A percentile compares a stretch with the other conserved stretches of the same genome.
These are phyloP conservation scores for Saccharomycopsis olivae DNA, from an alignment of 805 yeast genomes.

Conservation along the genomic window DNA sequence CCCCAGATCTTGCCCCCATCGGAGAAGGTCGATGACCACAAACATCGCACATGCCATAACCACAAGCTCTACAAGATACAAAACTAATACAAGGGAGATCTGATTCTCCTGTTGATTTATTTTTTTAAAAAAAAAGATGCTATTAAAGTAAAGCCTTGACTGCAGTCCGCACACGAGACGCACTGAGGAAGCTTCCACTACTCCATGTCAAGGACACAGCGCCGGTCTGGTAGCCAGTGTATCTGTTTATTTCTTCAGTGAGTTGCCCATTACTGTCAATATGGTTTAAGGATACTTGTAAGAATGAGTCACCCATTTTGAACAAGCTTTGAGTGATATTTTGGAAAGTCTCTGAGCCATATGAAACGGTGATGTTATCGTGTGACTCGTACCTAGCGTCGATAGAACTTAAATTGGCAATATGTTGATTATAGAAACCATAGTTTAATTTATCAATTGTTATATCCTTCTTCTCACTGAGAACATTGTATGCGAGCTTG, in stretches of 20 bases:
- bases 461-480: conserved; percentile 32
- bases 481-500: conserved; percentile 39
- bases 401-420: conserved; percentile 19
- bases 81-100: too few relatives aligned
- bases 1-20: too few relatives aligned
- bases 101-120: too few relatives aligned
- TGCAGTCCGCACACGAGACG: too few relatives aligned
- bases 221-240: conserved; percentile 79
- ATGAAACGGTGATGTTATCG: conserved; percentile 4
- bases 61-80: too few relatives aligned
- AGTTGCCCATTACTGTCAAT: conserved; percentile 57
- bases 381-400: conserved; percentile 1
- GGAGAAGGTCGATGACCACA: too few relatives aligned
- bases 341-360: conserved; percentile 25
- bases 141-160: too few relatives aligned
- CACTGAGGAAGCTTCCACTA: conserved; percentile 65
- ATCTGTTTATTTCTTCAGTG: conserved; percentile 81
- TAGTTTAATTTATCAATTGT: conserved; percentile 26
- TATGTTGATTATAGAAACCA: conserved; percentile 25
- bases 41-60: too few relatives aligned
- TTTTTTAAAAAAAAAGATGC: too few relatives aligned
- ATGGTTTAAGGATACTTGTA: conserved; percentile 48
- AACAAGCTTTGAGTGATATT: conserved; percentile 34
- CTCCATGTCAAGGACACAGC: conserved; percentile 89
- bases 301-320: conserved; percentile 55